phyloP scores from a whole-genome alignment of 768 basidiomycete genomes.

The Lyophyllum atratum region DNA sequence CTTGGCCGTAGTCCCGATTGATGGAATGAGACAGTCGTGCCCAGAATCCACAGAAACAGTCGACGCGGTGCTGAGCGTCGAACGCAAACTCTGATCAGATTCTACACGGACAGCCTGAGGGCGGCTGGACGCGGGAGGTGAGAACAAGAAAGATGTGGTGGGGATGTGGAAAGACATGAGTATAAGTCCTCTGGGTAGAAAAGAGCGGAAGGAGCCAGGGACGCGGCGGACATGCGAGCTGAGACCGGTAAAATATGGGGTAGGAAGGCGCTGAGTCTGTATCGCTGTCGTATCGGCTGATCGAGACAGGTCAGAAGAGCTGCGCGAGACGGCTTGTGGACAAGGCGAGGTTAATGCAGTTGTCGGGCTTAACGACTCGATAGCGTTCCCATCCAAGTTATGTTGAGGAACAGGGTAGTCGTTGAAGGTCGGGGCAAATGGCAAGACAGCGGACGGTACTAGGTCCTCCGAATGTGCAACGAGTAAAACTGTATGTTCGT shows the following conservation, averaged over 20 bases:
- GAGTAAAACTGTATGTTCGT: slow-evolving; percentile 1
- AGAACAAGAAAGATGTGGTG: slow-evolving; percentile 10
- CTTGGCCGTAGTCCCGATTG: slow-evolving; percentile 38
- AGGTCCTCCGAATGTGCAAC: not conserved
- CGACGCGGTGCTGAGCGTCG: slow-evolving; percentile 14
- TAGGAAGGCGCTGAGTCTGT: slow-evolving; percentile 17
- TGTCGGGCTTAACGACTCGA: slow-evolving; percentile 5
- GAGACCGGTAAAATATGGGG: slow-evolving; percentile 17
- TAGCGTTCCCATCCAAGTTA: not conserved
- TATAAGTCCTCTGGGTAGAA: slow-evolving; percentile 19
- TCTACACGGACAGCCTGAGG: slow-evolving; percentile 16
- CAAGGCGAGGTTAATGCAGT: slow-evolving; percentile 17
- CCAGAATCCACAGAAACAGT: slow-evolving; percentile 25
- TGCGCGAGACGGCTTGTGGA: slow-evolving; percentile 12
- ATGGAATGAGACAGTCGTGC: slow-evolving; percentile 29
- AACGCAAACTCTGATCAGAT: slow-evolving; percentile 15
- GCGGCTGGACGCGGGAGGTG: slow-evolving; percentile 3
- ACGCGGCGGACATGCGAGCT: not conserved
- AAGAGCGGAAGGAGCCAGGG: slow-evolving; percentile 12
- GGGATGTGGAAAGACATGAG: slow-evolving; percentile 16
- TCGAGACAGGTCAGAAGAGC: slow-evolving; percentile 1
- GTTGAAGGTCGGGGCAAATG: not conserved
- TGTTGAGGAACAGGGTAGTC: not conserved
- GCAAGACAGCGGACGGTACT: not conserved
- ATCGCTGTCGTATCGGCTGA: slow-evolving; percentile 3